These are phyloP conservation scores for Pseudonitzschia delicatissima DNA, from an alignment of 108 stramenopile species.

Conservation along the genomic window DNA sequence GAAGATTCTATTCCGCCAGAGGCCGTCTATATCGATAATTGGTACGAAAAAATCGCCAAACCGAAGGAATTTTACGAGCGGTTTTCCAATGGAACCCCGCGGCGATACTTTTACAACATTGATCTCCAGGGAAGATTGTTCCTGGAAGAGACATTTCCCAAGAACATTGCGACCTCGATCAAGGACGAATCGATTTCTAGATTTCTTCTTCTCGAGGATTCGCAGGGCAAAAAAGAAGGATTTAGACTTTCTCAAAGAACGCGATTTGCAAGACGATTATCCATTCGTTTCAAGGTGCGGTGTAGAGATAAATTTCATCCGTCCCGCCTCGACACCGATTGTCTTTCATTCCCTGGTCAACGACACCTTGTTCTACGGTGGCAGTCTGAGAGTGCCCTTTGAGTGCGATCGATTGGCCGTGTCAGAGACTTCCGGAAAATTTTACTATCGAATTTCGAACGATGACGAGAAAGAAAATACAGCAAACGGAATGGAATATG, in stretches of 20 bases:
- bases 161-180: conserved; percentile 57
- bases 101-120: conserved; percentile 49
- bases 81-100: conserved; percentile 3
- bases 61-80: conserved; percentile 35
- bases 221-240: conserved; percentile 3
- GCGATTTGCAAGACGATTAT: conserved; percentile 24
- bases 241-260: conserved; percentile 6
- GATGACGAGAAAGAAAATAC: background rate
- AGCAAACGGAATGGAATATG: conserved; percentile 26
- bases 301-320: conserved; percentile 43
- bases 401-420: conserved; percentile 25
- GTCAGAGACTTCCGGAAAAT: conserved; percentile 28
- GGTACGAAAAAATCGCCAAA: conserved; percentile 39
- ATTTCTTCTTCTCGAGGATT: conserved; percentile 46
- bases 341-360: conserved; percentile 42
- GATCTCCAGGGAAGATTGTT: conserved; percentile 49
- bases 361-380: conserved; percentile 28
- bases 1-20: background rate
- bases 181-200: conserved; percentile 43
- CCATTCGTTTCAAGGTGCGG: conserved; percentile 52
- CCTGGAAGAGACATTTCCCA: conserved; percentile 50
- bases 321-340: conserved; percentile 50
- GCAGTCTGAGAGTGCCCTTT: conserved; percentile 30
- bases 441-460: conserved; percentile 30
- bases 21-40: conserved; percentile 33